These are phyloP conservation scores for Dactylellina sp. DNA, from an alignment of 2,329 filamentous ascomycete genomes.

Conservation along the genomic window DNA sequence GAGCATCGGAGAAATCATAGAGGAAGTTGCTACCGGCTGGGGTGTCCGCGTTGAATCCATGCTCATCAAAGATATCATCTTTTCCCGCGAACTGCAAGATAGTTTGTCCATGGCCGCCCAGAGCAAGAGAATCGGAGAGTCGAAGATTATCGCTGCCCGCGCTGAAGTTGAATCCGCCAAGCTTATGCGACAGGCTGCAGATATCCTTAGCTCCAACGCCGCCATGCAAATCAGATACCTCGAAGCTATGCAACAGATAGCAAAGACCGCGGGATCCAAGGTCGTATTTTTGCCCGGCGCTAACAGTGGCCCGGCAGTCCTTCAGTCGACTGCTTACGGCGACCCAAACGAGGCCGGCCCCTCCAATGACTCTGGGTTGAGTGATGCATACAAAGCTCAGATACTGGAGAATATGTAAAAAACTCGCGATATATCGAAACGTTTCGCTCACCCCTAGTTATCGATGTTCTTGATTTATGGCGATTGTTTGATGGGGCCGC, in stretches of 20 bases:
- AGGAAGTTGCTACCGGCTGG: slow-evolving; percentile 93
- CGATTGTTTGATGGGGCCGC: too few relatives aligned
- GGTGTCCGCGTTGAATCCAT: slow-evolving; percentile 97
- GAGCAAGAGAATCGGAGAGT: slow-evolving; percentile 97
- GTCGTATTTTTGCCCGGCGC: slow-evolving; percentile 82
- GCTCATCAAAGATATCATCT: slow-evolving; percentile 99
- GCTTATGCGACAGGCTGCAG: slow-evolving; percentile 90
- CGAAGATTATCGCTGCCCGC: slow-evolving; percentile 96
- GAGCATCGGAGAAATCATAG: slow-evolving; percentile 96
- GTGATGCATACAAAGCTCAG: slow-evolving; percentile 39
- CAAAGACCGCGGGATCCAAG: slow-evolving; percentile 88
- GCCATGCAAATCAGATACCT: slow-evolving; percentile 99
- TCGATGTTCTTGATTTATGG: too few relatives aligned
- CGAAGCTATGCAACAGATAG: slow-evolving; percentile 99
- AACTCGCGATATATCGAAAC: not conserved
- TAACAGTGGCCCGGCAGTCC: slow-evolving; percentile 64
- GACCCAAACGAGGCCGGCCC: slow-evolving; percentile 8
- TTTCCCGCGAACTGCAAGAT: slow-evolving; percentile 94
- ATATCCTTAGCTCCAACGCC: slow-evolving; percentile 89
- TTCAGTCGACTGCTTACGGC: slow-evolving; percentile 17
- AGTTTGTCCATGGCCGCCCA: slow-evolving; percentile 98
- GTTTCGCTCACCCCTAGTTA: too few relatives aligned
- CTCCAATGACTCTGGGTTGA: slow-evolving; percentile 22
- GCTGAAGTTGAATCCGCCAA: slow-evolving; percentile 97
- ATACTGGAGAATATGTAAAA: slow-evolving; percentile 53